Evolutionary conservation across 495 filamentous ascomycete genomes (phyloP), one percentile per base, ranked within the genome.

Genomic region (Sporormia fimetaria): DNA sequence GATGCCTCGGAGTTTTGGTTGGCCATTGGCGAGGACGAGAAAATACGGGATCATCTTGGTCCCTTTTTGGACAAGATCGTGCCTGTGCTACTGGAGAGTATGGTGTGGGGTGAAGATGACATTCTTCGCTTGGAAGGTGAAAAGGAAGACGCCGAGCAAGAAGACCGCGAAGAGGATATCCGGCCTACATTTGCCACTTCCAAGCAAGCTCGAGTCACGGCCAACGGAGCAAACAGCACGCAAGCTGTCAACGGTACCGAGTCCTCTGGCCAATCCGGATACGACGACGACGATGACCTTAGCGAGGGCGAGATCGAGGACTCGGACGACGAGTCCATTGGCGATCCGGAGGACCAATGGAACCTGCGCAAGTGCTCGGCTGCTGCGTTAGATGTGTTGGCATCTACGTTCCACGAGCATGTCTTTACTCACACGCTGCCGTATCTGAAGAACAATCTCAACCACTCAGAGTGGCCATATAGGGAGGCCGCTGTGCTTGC

Each of bases 1-100:
- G 90, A 96, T 59, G 90, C 90, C 11, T 88, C 92, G 6, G 90
- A 96, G 61, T 99, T 99, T 57, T 99, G 88, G 86, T 74, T 99
- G 33, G 81, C 82, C 34, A 77, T 94, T 21, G 87, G 87, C 20
- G 92, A 94, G 59, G 84, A 94, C 56, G 69, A 79, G 24, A 70
- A 75, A 33, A 60, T 99, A 33, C 81, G 81, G 59, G 69, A 73
- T 26, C 67, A 73, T 0, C 61, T 99, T 14, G 76, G 68, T 4
- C 86, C 83, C 1, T 82, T 80, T 56, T 74, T 99, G 46, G 62
- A 71, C 40, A 83, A 84, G 57, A 85, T 99, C 33, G 76, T 99
- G 12, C 88, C 90, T 0, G 80, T 95, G 11, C 63, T 99, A 29
- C 73, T 99, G 2, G 76, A 88, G 43, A 88, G 83, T 54, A 99